Evolutionary conservation across 1,139 yeast species (phyloP).

Genomic region (Blastobotrys apis): DNA sequence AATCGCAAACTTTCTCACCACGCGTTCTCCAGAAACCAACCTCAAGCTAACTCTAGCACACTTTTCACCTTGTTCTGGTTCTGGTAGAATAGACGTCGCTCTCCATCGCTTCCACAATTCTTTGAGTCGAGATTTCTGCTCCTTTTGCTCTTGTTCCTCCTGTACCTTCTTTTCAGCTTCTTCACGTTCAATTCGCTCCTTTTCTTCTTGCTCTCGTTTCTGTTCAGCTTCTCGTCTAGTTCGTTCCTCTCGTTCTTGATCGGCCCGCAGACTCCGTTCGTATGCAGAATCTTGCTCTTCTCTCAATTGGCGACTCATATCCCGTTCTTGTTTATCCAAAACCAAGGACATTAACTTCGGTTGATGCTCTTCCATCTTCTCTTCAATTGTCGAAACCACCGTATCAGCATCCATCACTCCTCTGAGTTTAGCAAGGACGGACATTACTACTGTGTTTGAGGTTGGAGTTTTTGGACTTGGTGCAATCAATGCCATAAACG

Average conservation of each 20-base stretch:
- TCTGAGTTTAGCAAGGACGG: conserved; percentile 62
- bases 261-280: conserved; percentile 60
- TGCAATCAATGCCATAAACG: conserved; percentile 72
- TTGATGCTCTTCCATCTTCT: conserved; percentile 48
- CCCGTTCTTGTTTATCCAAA: conserved; percentile 58
- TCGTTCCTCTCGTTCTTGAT: conserved; percentile 42
- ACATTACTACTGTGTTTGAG: conserved; percentile 40
- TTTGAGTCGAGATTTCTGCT: conserved; percentile 18
- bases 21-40: conserved; percentile 56
- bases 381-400: conserved; percentile 34
- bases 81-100: conserved; percentile 19
- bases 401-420: conserved; percentile 43
- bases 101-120: conserved; percentile 30
- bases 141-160: conserved; percentile 27
- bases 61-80: conserved; percentile 17
- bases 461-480: conserved; percentile 38
- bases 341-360: conserved; percentile 57
- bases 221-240: conserved; percentile 32
- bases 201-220: conserved; percentile 28
- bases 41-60: conserved; percentile 46
- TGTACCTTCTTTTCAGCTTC: conserved; percentile 30
- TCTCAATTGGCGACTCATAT: conserved; percentile 55
- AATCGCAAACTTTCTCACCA: conserved; percentile 52
- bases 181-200: conserved; percentile 30
- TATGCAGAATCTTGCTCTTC: conserved; percentile 78